Evolutionary conservation across 1,284 basidiomycete species (phyloP).

Genomic region (Marasmius fiardii): DNA sequence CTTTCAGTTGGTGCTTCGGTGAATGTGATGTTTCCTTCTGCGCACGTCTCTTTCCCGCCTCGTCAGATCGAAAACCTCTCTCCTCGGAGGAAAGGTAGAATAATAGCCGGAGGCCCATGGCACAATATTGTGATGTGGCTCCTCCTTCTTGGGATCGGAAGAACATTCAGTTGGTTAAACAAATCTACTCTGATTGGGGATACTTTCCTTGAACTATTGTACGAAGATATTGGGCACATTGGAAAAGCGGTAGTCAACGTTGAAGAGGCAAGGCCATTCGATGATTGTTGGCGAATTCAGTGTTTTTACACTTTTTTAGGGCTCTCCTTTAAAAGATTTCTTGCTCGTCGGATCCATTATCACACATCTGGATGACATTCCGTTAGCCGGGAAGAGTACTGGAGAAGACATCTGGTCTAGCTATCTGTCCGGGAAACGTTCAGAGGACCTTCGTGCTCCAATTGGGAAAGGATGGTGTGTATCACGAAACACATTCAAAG

Average conservation of each 20-base stretch:
- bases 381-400: slow-evolving; percentile 23
- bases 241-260: slow-evolving; percentile 53
- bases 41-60: not conserved
- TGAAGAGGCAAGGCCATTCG: slow-evolving; percentile 36
- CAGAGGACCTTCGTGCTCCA: not conserved
- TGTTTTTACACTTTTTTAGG: slow-evolving; percentile 29
- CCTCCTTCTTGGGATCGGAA: slow-evolving; percentile 31
- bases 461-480: slow-evolving; percentile 57
- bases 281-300: not conserved
- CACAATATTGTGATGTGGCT: slow-evolving; percentile 59
- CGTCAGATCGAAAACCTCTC: not conserved
- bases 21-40: not conserved
- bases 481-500: slow-evolving; percentile 27
- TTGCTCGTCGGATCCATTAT: slow-evolving; percentile 52
- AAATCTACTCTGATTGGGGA: slow-evolving; percentile 18
- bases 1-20: not conserved
- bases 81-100: slow-evolving; percentile 38
- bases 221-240: slow-evolving; percentile 41
- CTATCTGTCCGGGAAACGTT: slow-evolving; percentile 30
- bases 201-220: slow-evolving; percentile 39
- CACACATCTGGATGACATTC: slow-evolving; percentile 53
- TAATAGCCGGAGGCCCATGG: slow-evolving; percentile 65
- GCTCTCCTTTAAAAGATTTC: slow-evolving; percentile 51
- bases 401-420: slow-evolving; percentile 41
- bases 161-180: slow-evolving; percentile 15